Base-by-base conservation (phyloP, 2,329 filamentous ascomycete genomes). In the Didymella pomorum region DNA sequence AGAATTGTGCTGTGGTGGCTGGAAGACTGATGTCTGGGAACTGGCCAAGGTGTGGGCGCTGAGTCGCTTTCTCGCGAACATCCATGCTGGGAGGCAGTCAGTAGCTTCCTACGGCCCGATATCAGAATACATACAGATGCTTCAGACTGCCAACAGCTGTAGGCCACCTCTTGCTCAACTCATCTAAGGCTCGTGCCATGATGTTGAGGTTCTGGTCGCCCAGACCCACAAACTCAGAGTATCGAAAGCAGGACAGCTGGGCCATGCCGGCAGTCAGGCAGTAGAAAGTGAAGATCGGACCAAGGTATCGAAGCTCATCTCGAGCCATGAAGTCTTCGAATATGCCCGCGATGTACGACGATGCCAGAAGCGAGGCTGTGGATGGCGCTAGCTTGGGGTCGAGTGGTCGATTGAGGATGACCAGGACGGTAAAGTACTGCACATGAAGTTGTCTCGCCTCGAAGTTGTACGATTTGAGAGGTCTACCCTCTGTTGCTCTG, bases 311-410 rank as follows among this genome's bases (percentile, higher is more conserved):
- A 11, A 80, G 69, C 46, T 81, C 77, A 49, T 79, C 77, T 0
- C 75, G 67, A 21, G 77, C 72, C 21, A 80, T 72, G 44, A 80
- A 77, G 41, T 80, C 78, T 60, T 80, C 78, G 37, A 79, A 80
- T 5, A 80, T 77, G 0, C 78, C 77, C 0, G 76, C 77, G 23
- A 80, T 69, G 46, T 76, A 79, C 0, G 78, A 79, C 0, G 78
- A 78, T 8, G 78, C 77, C 0, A 80, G 64, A 0, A 80, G 60
- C 1, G 78, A 78, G 5, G 73, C 74, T 9, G 76, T 72, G 0
- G 75, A 76, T 0, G 75, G 77, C 3, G 71, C 65, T 28, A 69
- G 65, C 16, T 69, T 69, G 1, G 67, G 61, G 37, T 68, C 72
- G 50, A 68, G 62, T 1, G 75, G 71, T 23, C 76, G 72, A 58